Base-by-base conservation (phyloP, 495 filamentous ascomycete species). In the Antarctomyces pellizariae region DNA sequence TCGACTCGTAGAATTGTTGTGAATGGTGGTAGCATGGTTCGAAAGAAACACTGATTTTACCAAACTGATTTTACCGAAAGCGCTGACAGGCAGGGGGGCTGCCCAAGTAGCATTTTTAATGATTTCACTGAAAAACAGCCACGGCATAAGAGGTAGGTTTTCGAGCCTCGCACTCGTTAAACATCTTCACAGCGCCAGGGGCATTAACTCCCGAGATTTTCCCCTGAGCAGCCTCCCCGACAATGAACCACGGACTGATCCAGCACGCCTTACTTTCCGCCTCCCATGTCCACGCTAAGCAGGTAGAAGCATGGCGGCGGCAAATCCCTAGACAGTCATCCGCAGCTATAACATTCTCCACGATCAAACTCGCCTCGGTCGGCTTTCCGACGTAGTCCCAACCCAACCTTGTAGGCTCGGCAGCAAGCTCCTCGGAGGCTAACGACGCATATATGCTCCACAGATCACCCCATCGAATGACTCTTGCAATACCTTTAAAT, bases 231-330 rank as follows among this genome's bases (percentile, higher is more conserved):
- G 32, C 17, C 26, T 45, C 35, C 23, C 55, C 55, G 0, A 59
- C 36, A 25, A 52, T 50, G 29, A 54, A 45, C 54, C 53, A 59
- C 16, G 48, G 46, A 9, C 48, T 52, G 15, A 44, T 25, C 21
- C 48, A 36, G 29, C 55, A 59, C 9, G 30, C 23, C 17, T 26
- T 23, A 2, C 33, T 33, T 11, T 24, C 24, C 2, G 35, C 28
- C 13, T 56, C 48, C 38, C 49, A 59, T 7, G 46, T 47, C 55
- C 55, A 59, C 12, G 54, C 54, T 20, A 59, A 28, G 22, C 52
- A 59, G 6, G 6, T 32, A 4, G 26, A 22, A 6, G 29, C 16
- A 1, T 36, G 34, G 19, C 37, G 30, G 7, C 34, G 24, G 36
- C 50, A 57, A 3, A 47, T 39, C 5, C 36, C 31, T 23, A 39